Percentiles rank a stretch among this genome's conserved stretches.
Conservation (phyloP, 2,329 filamentous ascomycete species). For the Aspergillus pseudonomiae region DNA sequence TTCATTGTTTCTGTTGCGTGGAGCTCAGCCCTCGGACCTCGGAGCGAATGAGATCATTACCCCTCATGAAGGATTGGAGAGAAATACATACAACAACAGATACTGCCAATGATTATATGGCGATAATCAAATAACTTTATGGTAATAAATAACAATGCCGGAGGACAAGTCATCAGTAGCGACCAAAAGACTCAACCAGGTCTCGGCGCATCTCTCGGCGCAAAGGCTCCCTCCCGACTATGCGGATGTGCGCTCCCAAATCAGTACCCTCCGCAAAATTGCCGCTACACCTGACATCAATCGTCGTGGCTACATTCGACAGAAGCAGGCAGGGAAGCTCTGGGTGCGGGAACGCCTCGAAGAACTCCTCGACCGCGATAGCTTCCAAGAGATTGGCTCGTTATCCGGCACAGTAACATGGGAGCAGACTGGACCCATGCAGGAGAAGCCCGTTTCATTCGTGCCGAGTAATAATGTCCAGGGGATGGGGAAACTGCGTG, state of each 20-base stretch:
- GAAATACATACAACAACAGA: conserved; percentile 3
- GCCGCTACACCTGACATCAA: conserved; percentile 58
- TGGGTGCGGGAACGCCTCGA: conserved; percentile 66
- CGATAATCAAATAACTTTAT: neutral
- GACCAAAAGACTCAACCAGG: conserved; percentile 50
- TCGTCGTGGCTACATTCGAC: conserved; percentile 62
- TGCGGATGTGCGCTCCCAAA: conserved; percentile 62
- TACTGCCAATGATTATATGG: neutral
- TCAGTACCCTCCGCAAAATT: conserved; percentile 55
- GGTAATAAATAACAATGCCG: conserved; percentile 10
- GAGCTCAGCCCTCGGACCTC: conserved; percentile 23
- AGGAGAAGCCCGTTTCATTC: conserved; percentile 52
- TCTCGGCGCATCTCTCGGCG: conserved; percentile 48
- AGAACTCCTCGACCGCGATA: conserved; percentile 58
- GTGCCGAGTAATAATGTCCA: conserved; percentile 66
- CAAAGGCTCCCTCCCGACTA: conserved; percentile 59
- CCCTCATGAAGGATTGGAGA: conserved; percentile 19
- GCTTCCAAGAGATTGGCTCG: conserved; percentile 63
- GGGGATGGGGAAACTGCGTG: conserved; percentile 57
- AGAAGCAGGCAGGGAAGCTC: conserved; percentile 66
- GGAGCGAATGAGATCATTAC: conserved; percentile 12
- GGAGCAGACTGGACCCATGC: conserved; percentile 47
- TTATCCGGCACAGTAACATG: conserved; percentile 63
- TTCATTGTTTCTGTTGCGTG: neutral
- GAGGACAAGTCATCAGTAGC: conserved; percentile 34